Base-by-base conservation (phyloP, 495 filamentous ascomycete genomes). In the Trichocladium antarcticum region DNA sequence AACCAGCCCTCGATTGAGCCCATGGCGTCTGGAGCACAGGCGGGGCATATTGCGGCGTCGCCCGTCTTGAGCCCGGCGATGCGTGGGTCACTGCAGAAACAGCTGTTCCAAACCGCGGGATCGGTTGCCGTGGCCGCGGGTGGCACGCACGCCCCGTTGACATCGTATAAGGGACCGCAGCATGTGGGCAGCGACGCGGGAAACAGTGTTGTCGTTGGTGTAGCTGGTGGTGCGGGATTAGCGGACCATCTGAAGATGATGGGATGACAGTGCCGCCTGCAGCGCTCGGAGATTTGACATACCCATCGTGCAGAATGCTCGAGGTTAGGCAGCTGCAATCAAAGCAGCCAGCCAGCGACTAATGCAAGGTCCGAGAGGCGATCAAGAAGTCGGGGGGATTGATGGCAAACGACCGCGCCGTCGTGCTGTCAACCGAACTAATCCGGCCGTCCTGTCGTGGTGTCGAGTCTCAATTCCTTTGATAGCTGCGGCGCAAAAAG, bases 151-250 rank as follows among this genome's bases (percentile, higher is more conserved):
- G 62, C 69, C 51, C 74, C 75, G 54, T 78, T 76, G 10, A 70
- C 75, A 57, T 77, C 74, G 56, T 68, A 77, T 31, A 78, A 68
- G 1, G 57, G 49, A 16, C 74, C 74, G 52, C 75, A 78, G 49
- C 75, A 78, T 1, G 73, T 53, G 35, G 74, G 73, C 38, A 78
- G 58, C 19, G 58, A 49, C 21, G 55, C 58, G 48, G 74, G 73
- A 19, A 76, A 63, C 39, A 73, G 50, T n/a, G 70, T 73, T 6
- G 68, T 70, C 37, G 63, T 57, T 38, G 40, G 36, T 15, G 43
- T 27, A n/a, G n/a, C n/a, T n/a, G n/a, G n/a, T n/a, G n/a, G n/a
- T 24, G 10, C 2, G 17, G 1, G 16, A 21, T 49, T 22, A 49
- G 46, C 28, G 6, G 3, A 0, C 8, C 21, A 6, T 6, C 28